These are phyloP conservation scores for Aspergillus udagawae DNA, from an alignment of 2,329 filamentous ascomycete species.

Conservation along the genomic window DNA sequence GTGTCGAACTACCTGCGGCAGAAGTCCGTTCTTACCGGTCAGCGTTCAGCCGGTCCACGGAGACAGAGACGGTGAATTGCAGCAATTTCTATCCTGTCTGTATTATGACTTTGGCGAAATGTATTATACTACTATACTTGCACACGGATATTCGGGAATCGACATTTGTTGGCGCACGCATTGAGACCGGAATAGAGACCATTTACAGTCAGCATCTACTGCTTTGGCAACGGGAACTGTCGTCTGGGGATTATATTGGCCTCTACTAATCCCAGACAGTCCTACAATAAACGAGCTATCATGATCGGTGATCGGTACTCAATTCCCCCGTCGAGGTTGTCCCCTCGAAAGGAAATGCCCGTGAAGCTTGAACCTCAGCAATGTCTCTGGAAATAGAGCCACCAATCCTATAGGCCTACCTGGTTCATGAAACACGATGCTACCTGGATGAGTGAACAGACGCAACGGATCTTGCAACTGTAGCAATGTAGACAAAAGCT, in stretches of 20 bases:
- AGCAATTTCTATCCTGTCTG: constrained; percentile 1
- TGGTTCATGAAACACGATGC: background rate
- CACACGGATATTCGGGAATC: constrained; percentile 15
- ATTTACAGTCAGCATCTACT: constrained; percentile 1
- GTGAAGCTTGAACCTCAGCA: background rate
- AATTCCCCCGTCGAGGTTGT: background rate
- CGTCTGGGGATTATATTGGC: background rate
- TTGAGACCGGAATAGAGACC: constrained; percentile 1
- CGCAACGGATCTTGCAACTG: background rate
- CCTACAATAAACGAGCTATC: background rate
- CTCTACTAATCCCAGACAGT: background rate
- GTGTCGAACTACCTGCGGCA: constrained; percentile 63
- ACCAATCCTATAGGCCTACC: background rate
- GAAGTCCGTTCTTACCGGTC: constrained; percentile 43
- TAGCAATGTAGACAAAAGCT: background rate
- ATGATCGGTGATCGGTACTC: background rate
- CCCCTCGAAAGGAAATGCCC: too few relatives aligned
- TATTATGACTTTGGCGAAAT: constrained; percentile 20
- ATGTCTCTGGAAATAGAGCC: background rate
- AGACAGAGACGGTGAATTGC: constrained; percentile 18
- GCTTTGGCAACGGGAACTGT: background rate
- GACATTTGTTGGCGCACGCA: background rate
- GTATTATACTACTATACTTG: constrained; percentile 32
- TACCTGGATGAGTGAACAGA: background rate
- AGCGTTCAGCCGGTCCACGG: constrained; percentile 8